Evolutionary conservation across 441 rosid genomes (phyloP).

Genomic region (Gossypium gossypioides): DNA sequence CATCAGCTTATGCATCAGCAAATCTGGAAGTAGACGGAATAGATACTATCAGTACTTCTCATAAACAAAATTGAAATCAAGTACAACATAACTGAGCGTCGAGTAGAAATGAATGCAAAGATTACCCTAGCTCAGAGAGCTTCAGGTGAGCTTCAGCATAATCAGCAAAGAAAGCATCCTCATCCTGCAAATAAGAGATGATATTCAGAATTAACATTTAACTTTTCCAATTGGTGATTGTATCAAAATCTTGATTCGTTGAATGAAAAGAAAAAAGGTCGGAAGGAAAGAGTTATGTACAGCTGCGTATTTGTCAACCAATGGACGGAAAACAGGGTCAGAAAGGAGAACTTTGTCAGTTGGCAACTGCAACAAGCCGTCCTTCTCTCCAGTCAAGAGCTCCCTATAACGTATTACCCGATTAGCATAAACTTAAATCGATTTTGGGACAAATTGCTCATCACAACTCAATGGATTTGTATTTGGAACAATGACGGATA

Average conservation of each 20-base stretch:
- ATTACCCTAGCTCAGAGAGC: slow-evolving; percentile 43
- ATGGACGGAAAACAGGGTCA: no score
- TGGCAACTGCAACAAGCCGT: no score
- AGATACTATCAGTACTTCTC: background rate
- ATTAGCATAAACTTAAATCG: no score
- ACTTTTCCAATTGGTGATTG: background rate
- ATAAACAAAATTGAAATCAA: background rate
- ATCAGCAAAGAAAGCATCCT: slow-evolving; percentile 79
- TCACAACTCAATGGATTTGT: no score
- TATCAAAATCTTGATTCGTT: background rate
- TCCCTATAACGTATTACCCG: no score
- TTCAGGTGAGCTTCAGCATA: no score
- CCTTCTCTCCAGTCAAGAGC: no score
- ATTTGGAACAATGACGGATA: no score
- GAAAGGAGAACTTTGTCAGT: no score
- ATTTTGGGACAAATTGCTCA: no score
- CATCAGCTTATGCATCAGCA: slow-evolving; percentile 29
- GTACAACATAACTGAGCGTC: no score
- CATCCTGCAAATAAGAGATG: slow-evolving; percentile 41
- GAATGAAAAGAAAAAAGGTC: background rate
- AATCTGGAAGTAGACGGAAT: slow-evolving; percentile 23
- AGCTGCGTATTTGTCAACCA: slow-evolving; percentile 17
- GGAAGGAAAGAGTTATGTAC: slow-evolving; percentile 22
- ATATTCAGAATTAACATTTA: background rate
- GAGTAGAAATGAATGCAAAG: background rate